Conservation (phyloP, 805 yeast species). For the Metschnikowia sp. region DNA sequence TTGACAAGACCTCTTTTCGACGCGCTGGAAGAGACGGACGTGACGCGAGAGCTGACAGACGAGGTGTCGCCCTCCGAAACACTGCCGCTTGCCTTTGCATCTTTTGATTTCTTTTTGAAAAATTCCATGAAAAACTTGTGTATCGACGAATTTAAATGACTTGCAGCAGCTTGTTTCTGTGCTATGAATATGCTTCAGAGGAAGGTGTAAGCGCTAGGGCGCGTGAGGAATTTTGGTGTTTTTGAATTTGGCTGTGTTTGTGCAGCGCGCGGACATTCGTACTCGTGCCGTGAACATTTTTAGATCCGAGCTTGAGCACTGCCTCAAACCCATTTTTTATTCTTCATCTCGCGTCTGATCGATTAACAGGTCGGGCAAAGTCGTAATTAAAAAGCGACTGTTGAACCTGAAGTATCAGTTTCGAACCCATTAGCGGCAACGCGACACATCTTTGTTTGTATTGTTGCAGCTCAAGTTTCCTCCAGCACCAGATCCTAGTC, state of each 20-base stretch:
- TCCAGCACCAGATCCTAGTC: too few relatives aligned
- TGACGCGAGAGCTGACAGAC: slow-evolving; percentile 16
- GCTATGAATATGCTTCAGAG: too few relatives aligned
- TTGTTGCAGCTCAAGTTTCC: too few relatives aligned
- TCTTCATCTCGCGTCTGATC: too few relatives aligned
- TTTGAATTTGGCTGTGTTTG: slow-evolving; percentile 3
- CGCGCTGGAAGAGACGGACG: slow-evolving; percentile 9
- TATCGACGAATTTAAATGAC: not conserved
- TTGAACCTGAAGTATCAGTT: too few relatives aligned
- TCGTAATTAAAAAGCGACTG: too few relatives aligned
- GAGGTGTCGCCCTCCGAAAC: slow-evolving; percentile 13
- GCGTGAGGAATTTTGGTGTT: not conserved
- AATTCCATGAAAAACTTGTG: slow-evolving; percentile 7
- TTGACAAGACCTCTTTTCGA: slow-evolving; percentile 26
- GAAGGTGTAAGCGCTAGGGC: too few relatives aligned
- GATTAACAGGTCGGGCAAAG: too few relatives aligned
- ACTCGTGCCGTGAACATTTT: not conserved
- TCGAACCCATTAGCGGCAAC: too few relatives aligned
- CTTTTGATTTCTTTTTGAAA: slow-evolving; percentile 11
- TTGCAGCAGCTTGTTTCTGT: not conserved
- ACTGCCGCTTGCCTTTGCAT: slow-evolving; percentile 5
- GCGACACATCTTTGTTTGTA: too few relatives aligned
- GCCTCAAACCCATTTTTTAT: too few relatives aligned
- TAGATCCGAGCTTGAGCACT: too few relatives aligned
- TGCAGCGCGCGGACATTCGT: slow-evolving; percentile 4